A percentile compares a stretch with the other conserved stretches of the same genome.
These are phyloP conservation scores for Ustilago cynodontis DNA, from an alignment of 1,284 basidiomycete genomes.

Conservation along the genomic window DNA sequence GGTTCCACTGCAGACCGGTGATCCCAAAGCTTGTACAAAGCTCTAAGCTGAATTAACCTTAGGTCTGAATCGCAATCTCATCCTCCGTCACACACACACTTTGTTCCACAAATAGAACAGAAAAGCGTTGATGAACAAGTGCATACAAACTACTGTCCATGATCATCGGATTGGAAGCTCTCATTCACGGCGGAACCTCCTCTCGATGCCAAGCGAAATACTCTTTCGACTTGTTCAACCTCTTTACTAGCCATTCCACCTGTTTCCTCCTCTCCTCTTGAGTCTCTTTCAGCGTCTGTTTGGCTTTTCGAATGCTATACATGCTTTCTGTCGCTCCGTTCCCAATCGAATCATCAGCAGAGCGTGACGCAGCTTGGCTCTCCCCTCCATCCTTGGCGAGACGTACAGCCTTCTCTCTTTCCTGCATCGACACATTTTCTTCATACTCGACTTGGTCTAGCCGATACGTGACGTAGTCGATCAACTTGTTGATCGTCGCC, in stretches of 20 bases:
- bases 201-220: conserved; percentile 58
- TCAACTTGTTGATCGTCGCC: conserved; percentile 29
- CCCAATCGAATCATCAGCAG: neutral
- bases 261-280: conserved; percentile 45
- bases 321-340: conserved; percentile 26
- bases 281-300: conserved; percentile 44
- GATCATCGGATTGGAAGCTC: neutral
- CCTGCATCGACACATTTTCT: conserved; percentile 41
- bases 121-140: too few relatives aligned
- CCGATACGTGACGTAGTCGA: conserved; percentile 40
- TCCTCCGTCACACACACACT: too few relatives aligned
- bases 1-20: too few relatives aligned
- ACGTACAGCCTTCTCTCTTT: conserved; percentile 27
- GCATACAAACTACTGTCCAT: too few relatives aligned
- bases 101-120: too few relatives aligned
- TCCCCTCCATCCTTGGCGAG: conserved; percentile 9
- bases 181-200: conserved; percentile 30
- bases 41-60: too few relatives aligned
- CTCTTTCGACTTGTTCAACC: conserved; percentile 37
- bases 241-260: conserved; percentile 37
- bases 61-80: too few relatives aligned
- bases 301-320: conserved; percentile 46
- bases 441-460: conserved; percentile 43
- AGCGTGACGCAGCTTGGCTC: neutral
- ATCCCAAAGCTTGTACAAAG: too few relatives aligned